Conservation (phyloP, 2,329 filamentous ascomycete species). For the Fusarium succisae region DNA sequence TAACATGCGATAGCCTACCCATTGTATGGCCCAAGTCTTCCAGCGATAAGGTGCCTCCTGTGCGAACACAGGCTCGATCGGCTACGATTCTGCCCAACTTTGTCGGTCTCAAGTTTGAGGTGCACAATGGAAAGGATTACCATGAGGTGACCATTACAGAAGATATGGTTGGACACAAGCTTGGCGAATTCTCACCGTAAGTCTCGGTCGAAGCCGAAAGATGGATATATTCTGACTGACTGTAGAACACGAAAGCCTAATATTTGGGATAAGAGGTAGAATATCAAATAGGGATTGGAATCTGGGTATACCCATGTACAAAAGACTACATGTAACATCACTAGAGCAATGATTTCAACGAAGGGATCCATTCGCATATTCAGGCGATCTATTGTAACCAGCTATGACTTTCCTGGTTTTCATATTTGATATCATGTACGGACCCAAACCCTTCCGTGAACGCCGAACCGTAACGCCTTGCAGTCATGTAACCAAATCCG, state of each 20-base stretch:
- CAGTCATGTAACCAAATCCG: slow-evolving; percentile 18
- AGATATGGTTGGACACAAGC: slow-evolving; percentile 95
- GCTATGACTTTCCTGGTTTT: slow-evolving; percentile 15
- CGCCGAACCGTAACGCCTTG: slow-evolving; percentile 40
- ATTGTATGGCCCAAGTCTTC: slow-evolving; percentile 67
- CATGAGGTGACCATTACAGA: slow-evolving; percentile 85
- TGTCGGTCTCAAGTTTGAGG: slow-evolving; percentile 86
- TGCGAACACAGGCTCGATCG: slow-evolving; percentile 85
- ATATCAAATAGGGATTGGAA: slow-evolving; percentile 23
- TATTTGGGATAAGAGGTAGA: slow-evolving; percentile 58
- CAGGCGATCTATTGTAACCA: slow-evolving; percentile 33
- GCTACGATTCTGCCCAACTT: slow-evolving; percentile 94
- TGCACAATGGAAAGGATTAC: slow-evolving; percentile 92
- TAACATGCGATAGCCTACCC: slow-evolving; percentile 60
- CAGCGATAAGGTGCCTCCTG: slow-evolving; percentile 73
- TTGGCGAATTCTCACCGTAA: slow-evolving; percentile 91
- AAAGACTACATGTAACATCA: slow-evolving; percentile 45
- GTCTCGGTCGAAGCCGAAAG: slow-evolving; percentile 49
- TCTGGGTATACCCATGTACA: slow-evolving; percentile 42
- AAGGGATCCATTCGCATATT: slow-evolving; percentile 11
- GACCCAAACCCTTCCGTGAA: slow-evolving; percentile 26
- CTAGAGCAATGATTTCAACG: slow-evolving; percentile 28
- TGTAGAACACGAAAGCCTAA: slow-evolving; percentile 67
- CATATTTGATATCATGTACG: slow-evolving; percentile 27
- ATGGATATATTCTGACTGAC: slow-evolving; percentile 1